Percentiles rank a stretch among this genome's conserved stretches.
phyloP scores from a whole-genome alignment of 345 rosid genomes.

The Psidium friedrichsthalianum region DNA sequence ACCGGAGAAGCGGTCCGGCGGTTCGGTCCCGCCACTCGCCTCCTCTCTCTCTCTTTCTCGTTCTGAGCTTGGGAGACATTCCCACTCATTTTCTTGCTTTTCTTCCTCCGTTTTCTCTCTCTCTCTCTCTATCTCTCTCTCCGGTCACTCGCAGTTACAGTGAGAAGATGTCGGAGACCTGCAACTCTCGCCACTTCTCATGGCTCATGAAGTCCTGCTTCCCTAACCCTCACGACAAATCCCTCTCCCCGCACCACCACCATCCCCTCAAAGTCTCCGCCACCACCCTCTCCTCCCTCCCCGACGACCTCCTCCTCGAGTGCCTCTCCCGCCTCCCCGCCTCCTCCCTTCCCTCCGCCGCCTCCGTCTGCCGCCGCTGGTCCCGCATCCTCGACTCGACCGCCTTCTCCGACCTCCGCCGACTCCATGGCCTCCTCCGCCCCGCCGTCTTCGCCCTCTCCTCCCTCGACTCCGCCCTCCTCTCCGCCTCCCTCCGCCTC shows the following conservation, averaged over 20 bases:
- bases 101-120: neutral
- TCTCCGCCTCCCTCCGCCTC: slow-evolving; percentile 35
- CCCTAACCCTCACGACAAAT: slow-evolving; percentile 33
- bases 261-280: neutral
- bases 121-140: neutral
- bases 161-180: slow-evolving; percentile 54
- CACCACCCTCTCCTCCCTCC: slow-evolving; percentile 43
- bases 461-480: slow-evolving; percentile 27
- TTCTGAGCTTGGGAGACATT: neutral
- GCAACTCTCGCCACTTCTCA: slow-evolving; percentile 87
- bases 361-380: slow-evolving; percentile 85
- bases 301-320: slow-evolving; percentile 72
- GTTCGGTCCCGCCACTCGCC: neutral
- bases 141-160: neutral
- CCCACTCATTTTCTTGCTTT: neutral
- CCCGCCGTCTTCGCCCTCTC: slow-evolving; percentile 57
- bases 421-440: slow-evolving; percentile 32
- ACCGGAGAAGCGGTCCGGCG: neutral
- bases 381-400: slow-evolving; percentile 54
- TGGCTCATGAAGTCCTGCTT: slow-evolving; percentile 88
- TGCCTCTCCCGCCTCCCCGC: slow-evolving; percentile 70
- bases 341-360: slow-evolving; percentile 46
- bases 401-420: slow-evolving; percentile 57
- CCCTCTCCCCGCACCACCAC: slow-evolving; percentile 15
- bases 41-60: neutral